Evolutionary conservation across 164 flowering plant species (phyloP).

Genomic region (Dillenia suffruticosa): DNA sequence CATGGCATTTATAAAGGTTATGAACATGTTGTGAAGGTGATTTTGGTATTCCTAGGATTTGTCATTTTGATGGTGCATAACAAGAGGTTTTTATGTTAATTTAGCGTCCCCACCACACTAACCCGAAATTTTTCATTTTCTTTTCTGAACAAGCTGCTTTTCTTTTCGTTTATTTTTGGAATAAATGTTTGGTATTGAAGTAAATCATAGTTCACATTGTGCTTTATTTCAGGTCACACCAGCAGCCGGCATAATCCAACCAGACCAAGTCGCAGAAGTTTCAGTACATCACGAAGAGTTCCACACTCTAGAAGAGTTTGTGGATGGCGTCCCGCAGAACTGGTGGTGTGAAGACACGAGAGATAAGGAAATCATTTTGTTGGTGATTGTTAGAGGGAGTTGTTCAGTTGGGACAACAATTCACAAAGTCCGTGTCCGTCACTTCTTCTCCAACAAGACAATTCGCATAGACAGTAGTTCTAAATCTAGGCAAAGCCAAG

Average conservation of each 20-base stretch:
- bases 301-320: conserved; percentile 60
- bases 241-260: conserved; percentile 62
- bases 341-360: conserved; percentile 91
- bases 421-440: conserved; percentile 55
- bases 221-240: conserved; percentile 59
- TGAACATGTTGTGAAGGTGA: too few relatives aligned
- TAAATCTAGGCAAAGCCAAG: conserved; percentile 26
- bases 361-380: conserved; percentile 70
- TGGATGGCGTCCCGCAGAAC: conserved; percentile 79
- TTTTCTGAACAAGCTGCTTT: too few relatives aligned
- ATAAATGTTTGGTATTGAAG: too few relatives aligned
- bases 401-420: conserved; percentile 37
- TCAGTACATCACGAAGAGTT: conserved; percentile 62
- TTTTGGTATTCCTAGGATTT: too few relatives aligned
- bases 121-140: too few relatives aligned
- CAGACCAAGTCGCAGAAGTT: conserved; percentile 64
- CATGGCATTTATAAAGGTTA: too few relatives aligned
- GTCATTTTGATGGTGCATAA: too few relatives aligned
- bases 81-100: too few relatives aligned
- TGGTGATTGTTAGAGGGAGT: conserved; percentile 47
- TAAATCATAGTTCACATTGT: not conserved
- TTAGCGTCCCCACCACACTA: too few relatives aligned
- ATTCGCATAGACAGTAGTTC: conserved; percentile 21
- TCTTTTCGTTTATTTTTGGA: too few relatives aligned
- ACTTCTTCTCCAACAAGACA: conserved; percentile 48